These are phyloP conservation scores for Scutellaria minor DNA, from an alignment of 257 asterid genomes.

Conservation along the genomic window DNA sequence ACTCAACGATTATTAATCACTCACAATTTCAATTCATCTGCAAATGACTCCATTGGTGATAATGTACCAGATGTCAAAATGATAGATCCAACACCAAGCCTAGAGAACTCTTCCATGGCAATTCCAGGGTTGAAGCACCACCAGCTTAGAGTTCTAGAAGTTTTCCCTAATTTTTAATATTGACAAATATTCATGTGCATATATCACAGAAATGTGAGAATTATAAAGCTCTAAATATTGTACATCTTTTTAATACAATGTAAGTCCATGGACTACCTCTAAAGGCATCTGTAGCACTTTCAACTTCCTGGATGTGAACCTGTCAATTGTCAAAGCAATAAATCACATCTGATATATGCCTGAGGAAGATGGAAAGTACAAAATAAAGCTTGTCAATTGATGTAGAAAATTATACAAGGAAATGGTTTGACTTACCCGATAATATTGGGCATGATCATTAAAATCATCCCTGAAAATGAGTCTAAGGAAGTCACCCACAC, in stretches of 20 bases:
- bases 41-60: conserved; percentile 99
- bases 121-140: conserved; percentile 99
- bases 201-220: conserved; percentile 17
- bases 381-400: conserved; percentile 1
- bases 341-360: conserved; percentile 36
- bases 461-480: conserved; percentile 67
- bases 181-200: conserved; percentile 32
- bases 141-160: conserved; percentile 92
- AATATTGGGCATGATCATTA: conserved; percentile 78
- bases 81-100: conserved; percentile 82
- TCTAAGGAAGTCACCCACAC: conserved; percentile 79
- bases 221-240: conserved; percentile 28
- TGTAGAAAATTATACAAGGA: conserved; percentile 19
- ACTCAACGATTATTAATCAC: conserved; percentile 36
- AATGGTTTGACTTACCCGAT: conserved; percentile 62
- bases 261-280: conserved; percentile 57
- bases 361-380: conserved; percentile 20
- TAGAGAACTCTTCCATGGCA: conserved; percentile 90
- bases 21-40: conserved; percentile 89
- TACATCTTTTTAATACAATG: conserved; percentile 21
- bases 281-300: conserved; percentile 57
- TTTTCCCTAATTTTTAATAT: conserved; percentile 56
- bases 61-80: conserved; percentile 98
- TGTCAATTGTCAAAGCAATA: conserved; percentile 47
- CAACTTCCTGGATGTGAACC: conserved; percentile 91